A percentile compares a stretch with the other conserved stretches of the same genome.
Conservation (phyloP, 805 yeast species). For the Cyberlindnera amylophila region DNA sequence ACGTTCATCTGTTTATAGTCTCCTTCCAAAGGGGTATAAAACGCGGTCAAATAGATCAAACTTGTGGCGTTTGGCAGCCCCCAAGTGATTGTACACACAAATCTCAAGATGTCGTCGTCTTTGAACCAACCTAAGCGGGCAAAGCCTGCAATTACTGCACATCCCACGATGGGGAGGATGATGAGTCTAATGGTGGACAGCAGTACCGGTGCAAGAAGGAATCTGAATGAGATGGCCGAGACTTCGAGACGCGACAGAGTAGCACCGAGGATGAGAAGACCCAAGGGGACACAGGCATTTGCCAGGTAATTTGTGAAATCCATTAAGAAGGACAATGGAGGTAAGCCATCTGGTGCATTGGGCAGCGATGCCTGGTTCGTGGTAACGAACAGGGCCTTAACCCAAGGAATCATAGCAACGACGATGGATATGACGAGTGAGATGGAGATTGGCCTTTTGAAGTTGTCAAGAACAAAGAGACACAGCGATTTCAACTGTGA, state of each 20-base stretch:
- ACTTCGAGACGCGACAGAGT: constrained; percentile 76
- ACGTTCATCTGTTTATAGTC: constrained; percentile 7
- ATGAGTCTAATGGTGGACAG: constrained; percentile 59
- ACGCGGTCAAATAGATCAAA: constrained; percentile 82
- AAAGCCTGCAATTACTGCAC: constrained; percentile 58
- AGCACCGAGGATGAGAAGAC: constrained; percentile 80
- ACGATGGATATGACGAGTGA: constrained; percentile 62
- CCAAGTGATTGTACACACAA: constrained; percentile 72
- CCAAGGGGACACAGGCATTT: constrained; percentile 86
- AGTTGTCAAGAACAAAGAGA: constrained; percentile 44
- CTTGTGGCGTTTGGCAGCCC: constrained; percentile 90
- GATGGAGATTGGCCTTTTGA: constrained; percentile 68
- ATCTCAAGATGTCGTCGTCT: constrained; percentile 53
- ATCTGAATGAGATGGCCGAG: constrained; percentile 35
- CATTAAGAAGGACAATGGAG: constrained; percentile 86
- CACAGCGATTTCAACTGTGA: constrained; percentile 5
- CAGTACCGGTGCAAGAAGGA: constrained; percentile 46
- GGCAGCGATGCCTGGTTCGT: constrained; percentile 43
- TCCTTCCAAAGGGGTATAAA: constrained; percentile 56
- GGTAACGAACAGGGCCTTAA: constrained; percentile 64
- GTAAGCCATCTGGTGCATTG: constrained; percentile 80
- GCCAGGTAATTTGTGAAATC: constrained; percentile 79
- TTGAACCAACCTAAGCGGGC: constrained; percentile 63
- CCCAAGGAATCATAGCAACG: constrained; percentile 85
- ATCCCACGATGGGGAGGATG: constrained; percentile 78